Base-by-base conservation (phyloP, 768 basidiomycete species). In the Lactifluus piperatus region DNA sequence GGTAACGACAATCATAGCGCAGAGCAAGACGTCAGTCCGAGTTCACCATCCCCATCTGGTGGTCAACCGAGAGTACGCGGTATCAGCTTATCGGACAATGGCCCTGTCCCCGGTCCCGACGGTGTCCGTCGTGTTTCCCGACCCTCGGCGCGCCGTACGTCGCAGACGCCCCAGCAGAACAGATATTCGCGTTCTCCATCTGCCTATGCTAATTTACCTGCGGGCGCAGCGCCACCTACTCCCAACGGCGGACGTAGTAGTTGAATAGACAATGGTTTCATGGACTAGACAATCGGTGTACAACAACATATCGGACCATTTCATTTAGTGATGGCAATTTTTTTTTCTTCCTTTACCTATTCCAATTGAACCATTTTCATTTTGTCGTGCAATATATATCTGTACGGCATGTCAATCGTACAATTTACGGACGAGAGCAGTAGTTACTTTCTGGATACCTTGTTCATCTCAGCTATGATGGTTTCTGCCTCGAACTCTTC, bases 111-210 rank as follows among this genome's bases (percentile, higher is more conserved):
- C 41, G 80, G 81, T 36, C 80, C 83, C 9, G 84, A 88, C 18
- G 86, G 87, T 54, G 92, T 93, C 27, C 80, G 91, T 41, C 74
- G 92, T 57, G 88, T 94, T 27, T 80, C 88, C 48, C 76, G 89
- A 66, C 82, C 79, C 48, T 68, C 75, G 9, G 73, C 73, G 39
- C 77, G 84, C 64, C 75, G 88, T 14, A 75, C 80, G 27, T 82
- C 86, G 32, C 84, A 86, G 66, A 72, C 74, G 24, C 77, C 79
- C 3, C 75, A 77, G n/a, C 62, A 66, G 56, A 86, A 87, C 68
- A 77, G 88, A 27, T 91, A 88, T 71, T 90, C 88, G 54, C 79
- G 89, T 36, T 71, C 75, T 26, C 81, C 82, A 24, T 75, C 76
- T 32, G 72, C 68, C 43, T 64, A 62, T 64, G 55, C 58, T 14